phyloP scores from a whole-genome alignment of 176 grass and related monocot species.

The Metroxylon sagu region DNA sequence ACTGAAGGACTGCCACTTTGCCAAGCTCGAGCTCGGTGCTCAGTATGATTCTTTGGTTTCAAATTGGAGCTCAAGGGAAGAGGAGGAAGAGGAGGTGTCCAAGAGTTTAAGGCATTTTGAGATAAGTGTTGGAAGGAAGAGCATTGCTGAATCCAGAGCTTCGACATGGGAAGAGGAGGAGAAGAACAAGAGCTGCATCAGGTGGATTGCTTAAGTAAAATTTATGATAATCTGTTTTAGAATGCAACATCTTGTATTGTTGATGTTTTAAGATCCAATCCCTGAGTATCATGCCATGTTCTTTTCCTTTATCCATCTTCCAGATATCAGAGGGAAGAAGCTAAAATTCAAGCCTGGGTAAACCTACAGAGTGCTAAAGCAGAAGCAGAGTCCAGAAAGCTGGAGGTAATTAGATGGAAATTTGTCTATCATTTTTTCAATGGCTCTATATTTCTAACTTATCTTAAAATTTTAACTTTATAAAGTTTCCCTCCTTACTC shows the following conservation, averaged over 20 bases:
- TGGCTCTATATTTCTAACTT: no score
- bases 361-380: conserved; percentile 94
- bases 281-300: not conserved
- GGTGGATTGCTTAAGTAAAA: conserved; percentile 26
- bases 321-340: conserved; percentile 96
- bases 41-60: conserved; percentile 57
- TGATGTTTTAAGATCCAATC: no score
- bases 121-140: conserved; percentile 37
- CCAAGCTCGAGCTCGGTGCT: conserved; percentile 70
- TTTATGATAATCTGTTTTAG: not conserved
- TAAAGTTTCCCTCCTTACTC: no score
- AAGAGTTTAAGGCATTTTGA: conserved; percentile 91
- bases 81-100: conserved; percentile 90
- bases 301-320: conserved; percentile 3
- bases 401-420: conserved; percentile 47
- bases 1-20: conserved; percentile 57
- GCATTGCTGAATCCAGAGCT: conserved; percentile 38
- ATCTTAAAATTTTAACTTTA: no score
- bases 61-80: conserved; percentile 89
- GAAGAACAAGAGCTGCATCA: conserved; percentile 84
- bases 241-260: no score
- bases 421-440: no score
- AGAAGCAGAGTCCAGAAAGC: conserved; percentile 91
- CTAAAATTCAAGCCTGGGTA: conserved; percentile 93
- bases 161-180: conserved; percentile 84